Conservation (phyloP, 2,329 filamentous ascomycete species). For the Cercospora sp. region DNA sequence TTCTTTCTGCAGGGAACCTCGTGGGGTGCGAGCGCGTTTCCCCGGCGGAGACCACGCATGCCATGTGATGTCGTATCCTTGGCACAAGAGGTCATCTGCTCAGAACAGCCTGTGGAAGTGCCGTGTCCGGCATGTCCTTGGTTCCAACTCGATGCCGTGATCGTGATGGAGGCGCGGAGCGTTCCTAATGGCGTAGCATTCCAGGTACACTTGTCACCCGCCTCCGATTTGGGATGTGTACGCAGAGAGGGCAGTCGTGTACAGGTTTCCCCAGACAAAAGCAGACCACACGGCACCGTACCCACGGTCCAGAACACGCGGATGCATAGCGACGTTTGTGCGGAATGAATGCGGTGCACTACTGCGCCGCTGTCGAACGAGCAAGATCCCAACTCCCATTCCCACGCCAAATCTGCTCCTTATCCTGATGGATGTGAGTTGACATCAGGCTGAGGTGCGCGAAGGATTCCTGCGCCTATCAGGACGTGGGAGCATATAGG, state of each 20-base stretch:
- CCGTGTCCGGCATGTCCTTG: constrained; percentile 7
- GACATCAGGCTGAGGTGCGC: constrained; percentile 1
- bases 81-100: constrained; percentile 11
- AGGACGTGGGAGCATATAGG: constrained; percentile 12
- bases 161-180: neutral
- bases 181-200: constrained; percentile 9
- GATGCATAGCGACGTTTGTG: neutral
- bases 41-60: neutral
- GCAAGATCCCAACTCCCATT: neutral
- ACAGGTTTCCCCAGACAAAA: constrained; percentile 2
- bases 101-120: constrained; percentile 1
- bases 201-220: constrained; percentile 8
- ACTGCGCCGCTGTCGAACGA: neutral
- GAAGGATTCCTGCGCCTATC: constrained; percentile 1
- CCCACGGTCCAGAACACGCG: neutral
- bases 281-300: neutral
- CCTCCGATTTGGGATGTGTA: neutral
- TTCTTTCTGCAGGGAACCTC: constrained; percentile 7
- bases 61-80: constrained; percentile 4
- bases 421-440: neutral
- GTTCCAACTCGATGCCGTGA: constrained; percentile 1
- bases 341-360: neutral
- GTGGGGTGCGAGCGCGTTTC: constrained; percentile 1
- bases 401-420: neutral
- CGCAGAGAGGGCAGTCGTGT: neutral